phyloP scores from a whole-genome alignment of 805 yeast genomes.

The Lipomyces mesembrius region DNA sequence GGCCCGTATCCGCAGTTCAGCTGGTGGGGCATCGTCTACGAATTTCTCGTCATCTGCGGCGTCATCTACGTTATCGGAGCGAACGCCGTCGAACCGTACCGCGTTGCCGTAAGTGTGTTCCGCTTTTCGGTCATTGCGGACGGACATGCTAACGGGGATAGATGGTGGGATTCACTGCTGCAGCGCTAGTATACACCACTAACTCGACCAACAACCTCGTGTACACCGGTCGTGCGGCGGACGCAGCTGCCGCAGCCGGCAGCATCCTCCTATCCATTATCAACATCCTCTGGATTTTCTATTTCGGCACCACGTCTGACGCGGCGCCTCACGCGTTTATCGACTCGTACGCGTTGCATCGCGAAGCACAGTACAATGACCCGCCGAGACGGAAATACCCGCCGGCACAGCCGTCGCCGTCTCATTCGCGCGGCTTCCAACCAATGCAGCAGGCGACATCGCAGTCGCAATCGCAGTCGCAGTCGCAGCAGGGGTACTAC shows the following conservation, averaged over 20 bases:
- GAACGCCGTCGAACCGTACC: constrained; percentile 71
- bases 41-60: constrained; percentile 64
- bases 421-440: background rate
- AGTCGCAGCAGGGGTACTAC: constrained; percentile 9
- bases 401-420: constrained; percentile 1
- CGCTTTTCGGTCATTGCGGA: background rate
- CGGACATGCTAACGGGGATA: constrained; percentile 40
- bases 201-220: constrained; percentile 82
- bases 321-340: constrained; percentile 85
- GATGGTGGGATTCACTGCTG: constrained; percentile 60
- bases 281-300: constrained; percentile 79
- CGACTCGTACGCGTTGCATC: constrained; percentile 62
- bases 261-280: constrained; percentile 80
- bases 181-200: constrained; percentile 83
- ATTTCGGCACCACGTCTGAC: constrained; percentile 87
- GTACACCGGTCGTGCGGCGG: constrained; percentile 65
- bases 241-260: constrained; percentile 92
- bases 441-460: background rate
- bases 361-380: background rate
- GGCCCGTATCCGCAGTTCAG: constrained; percentile 74
- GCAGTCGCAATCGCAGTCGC: background rate
- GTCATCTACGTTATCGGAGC: constrained; percentile 58
- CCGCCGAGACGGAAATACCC: constrained; percentile 3
- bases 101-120: constrained; percentile 48
- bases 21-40: constrained; percentile 95